A percentile compares a stretch with the other conserved stretches of the same genome.
Evolutionary conservation across 2,329 filamentous ascomycete species (phyloP).

Genomic region (Elsinoe fawcettii): DNA sequence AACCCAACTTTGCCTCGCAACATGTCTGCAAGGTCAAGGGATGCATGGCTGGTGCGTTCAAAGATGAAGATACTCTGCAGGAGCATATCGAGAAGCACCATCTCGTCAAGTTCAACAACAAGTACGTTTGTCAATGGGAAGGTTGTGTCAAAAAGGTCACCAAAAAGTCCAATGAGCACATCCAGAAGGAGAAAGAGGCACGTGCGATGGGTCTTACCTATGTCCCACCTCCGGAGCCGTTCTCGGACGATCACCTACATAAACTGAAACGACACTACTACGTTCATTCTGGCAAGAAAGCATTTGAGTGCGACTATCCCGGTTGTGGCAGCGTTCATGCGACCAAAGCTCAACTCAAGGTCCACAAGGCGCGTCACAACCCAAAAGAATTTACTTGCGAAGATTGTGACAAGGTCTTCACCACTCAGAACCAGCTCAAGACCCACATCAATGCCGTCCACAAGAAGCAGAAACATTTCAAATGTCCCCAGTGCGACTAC

Average conservation of each 20-base stretch:
- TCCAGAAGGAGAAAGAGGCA: slow-evolving; percentile 14
- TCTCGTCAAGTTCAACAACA: slow-evolving; percentile 12
- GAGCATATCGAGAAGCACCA: slow-evolving; percentile 13
- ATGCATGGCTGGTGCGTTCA: slow-evolving; percentile 13
- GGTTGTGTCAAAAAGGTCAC: slow-evolving; percentile 15
- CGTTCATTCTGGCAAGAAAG: slow-evolving; percentile 14
- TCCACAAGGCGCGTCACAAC: slow-evolving; percentile 14
- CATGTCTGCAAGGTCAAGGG: slow-evolving; percentile 13
- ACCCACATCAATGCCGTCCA: slow-evolving; percentile 15
- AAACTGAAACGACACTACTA: slow-evolving; percentile 15
- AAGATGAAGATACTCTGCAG: slow-evolving; percentile 12
- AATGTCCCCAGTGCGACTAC: slow-evolving; percentile 14
- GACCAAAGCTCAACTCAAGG: slow-evolving; percentile 14
- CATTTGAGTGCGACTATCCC: slow-evolving; percentile 14
- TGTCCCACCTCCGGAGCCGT: slow-evolving; percentile 9
- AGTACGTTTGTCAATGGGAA: slow-evolving; percentile 14
- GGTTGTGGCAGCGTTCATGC: slow-evolving; percentile 14
- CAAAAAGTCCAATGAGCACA: slow-evolving; percentile 15
- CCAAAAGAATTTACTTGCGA: slow-evolving; percentile 15
- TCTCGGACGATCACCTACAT: slow-evolving; percentile 15
- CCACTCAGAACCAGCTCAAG: slow-evolving; percentile 15
- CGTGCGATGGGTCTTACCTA: slow-evolving; percentile 10
- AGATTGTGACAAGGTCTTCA: slow-evolving; percentile 14
- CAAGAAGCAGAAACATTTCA: slow-evolving; percentile 15
- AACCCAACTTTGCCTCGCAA: not conserved